Percentiles rank a stretch among this genome's conserved stretches.
Evolutionary conservation across 2,329 filamentous ascomycete genomes (phyloP).

Genomic region (Penicillium brevicompactum): DNA sequence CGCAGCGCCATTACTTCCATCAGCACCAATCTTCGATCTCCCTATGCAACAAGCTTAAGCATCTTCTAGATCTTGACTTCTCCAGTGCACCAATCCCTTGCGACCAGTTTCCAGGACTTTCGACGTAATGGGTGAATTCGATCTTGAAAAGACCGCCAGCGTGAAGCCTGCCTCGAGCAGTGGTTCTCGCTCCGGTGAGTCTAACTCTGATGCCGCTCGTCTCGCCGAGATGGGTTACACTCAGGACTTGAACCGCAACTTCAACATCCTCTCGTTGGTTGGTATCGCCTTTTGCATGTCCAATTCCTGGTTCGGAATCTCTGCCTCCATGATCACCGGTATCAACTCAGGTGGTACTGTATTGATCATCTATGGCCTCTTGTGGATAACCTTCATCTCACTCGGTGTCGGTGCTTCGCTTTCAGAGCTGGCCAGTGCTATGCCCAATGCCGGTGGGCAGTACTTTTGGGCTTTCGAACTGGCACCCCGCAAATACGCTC

Average conservation of each 20-base stretch:
- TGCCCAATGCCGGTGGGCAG: slow-evolving; percentile 55
- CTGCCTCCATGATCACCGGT: slow-evolving; percentile 51
- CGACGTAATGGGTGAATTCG: slow-evolving; percentile 19
- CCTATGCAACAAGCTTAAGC: slow-evolving; percentile 2
- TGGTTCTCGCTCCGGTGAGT: slow-evolving; percentile 11
- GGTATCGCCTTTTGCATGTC: slow-evolving; percentile 56
- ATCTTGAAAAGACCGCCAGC: slow-evolving; percentile 24
- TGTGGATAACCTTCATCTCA: slow-evolving; percentile 49
- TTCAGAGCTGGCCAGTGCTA: slow-evolving; percentile 51
- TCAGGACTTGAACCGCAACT: slow-evolving; percentile 50
- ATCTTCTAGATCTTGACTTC: slow-evolving; percentile 8
- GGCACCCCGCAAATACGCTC: slow-evolving; percentile 49
- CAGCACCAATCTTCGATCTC: slow-evolving; percentile 8
- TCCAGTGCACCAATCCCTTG: slow-evolving; percentile 9
- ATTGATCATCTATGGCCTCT: slow-evolving; percentile 54
- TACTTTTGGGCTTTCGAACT: slow-evolving; percentile 56
- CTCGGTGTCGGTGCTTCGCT: slow-evolving; percentile 50
- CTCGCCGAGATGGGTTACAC: slow-evolving; percentile 52
- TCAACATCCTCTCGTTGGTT: slow-evolving; percentile 51
- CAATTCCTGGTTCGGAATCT: slow-evolving; percentile 56
- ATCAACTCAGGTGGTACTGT: slow-evolving; percentile 54
- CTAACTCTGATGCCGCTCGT: slow-evolving; percentile 45
- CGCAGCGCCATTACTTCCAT: slow-evolving; percentile 12
- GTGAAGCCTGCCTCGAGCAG: slow-evolving; percentile 15
- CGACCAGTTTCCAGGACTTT: background rate